Base-by-base conservation (phyloP, 495 filamentous ascomycete species). In the Corynascus novoguineensis region DNA sequence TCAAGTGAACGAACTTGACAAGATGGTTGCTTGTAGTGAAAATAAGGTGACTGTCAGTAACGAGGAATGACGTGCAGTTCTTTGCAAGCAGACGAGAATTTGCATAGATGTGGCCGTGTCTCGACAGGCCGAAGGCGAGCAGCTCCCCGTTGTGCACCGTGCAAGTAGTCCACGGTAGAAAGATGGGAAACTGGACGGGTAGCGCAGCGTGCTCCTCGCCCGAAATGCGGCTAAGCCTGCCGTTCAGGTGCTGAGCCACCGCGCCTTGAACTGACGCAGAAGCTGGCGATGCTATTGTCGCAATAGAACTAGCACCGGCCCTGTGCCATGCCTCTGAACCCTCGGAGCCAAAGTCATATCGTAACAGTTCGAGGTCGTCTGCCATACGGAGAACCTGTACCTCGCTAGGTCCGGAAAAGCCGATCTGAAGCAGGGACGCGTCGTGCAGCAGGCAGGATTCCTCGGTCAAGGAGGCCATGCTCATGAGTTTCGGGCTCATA, bases 11-110 rank as follows among this genome's bases (percentile, higher is more conserved):
- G 68, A 97, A 97, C 68, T 97, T 98, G 53, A 97, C 71, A 15
- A 95, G 75, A 70, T 97, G 91, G 57, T 89, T 87, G 47, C 84
- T 90, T 1, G 92, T 97, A 19, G 93, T 97, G 67, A 89, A 91
- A 46, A 97, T 82, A 17, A 98, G 73, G 77, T 96, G 91, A 27
- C 82, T 78, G n/a, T 83, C 72, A 0, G 92, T 96, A 32, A 90
- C 73, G 14, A 90, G 64, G 64, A 95, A 96, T 0, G 93, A 97
- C 1, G 93, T 97, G 72, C 90, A 96, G 60, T 89, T 93, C 64
- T 85, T 87, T 3, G 83, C 82, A 37, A 97, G 71, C 14, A 84
- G 74, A 19, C 79, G 78, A 34, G 85, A 82, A 61, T 93, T 90
- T 25, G 87, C 87, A 64, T 86, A 95, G 12, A 98, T 74, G 53